A percentile compares a stretch with the other conserved stretches of the same genome.
phyloP scores from a whole-genome alignment of 768 basidiomycete genomes.

The Amyloporia xantha region DNA sequence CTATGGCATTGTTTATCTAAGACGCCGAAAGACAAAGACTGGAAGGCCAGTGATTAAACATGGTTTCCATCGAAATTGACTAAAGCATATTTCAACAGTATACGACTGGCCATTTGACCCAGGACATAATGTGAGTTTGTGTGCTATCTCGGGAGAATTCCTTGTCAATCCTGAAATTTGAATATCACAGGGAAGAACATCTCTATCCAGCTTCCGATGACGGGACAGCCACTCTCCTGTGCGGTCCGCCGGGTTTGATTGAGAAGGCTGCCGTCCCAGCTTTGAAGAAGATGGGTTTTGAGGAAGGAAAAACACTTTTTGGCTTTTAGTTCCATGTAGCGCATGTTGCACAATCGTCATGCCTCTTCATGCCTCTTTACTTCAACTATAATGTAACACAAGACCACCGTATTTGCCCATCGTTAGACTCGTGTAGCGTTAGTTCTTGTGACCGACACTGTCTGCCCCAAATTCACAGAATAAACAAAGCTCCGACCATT shows the following conservation, averaged over 20 bases:
- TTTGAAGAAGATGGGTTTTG: conserved; percentile 17
- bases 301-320: conserved; percentile 16
- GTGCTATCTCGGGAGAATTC: too few species aligned
- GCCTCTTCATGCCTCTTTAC: too few species aligned
- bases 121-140: conserved; percentile 14
- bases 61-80: neutral
- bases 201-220: conserved; percentile 11
- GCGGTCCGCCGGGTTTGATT: conserved; percentile 18
- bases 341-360: too few species aligned
- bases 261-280: conserved; percentile 17
- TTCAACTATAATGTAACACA: too few species aligned
- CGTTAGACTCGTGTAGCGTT: too few species aligned
- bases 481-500: too few species aligned
- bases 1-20: conserved; percentile 15
- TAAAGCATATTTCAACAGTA: conserved; percentile 1
- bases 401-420: too few species aligned
- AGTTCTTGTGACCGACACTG: too few species aligned
- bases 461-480: too few species aligned
- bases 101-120: conserved; percentile 7
- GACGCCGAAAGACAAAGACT: conserved; percentile 6
- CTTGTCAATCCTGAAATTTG: too few species aligned
- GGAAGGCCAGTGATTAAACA: conserved; percentile 3
- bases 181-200: conserved; percentile 12
- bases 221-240: conserved; percentile 11
- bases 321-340: too few species aligned